phyloP scores from a whole-genome alignment of 192 early-diverging fungal genomes.

The Coemansia sp. region DNA sequence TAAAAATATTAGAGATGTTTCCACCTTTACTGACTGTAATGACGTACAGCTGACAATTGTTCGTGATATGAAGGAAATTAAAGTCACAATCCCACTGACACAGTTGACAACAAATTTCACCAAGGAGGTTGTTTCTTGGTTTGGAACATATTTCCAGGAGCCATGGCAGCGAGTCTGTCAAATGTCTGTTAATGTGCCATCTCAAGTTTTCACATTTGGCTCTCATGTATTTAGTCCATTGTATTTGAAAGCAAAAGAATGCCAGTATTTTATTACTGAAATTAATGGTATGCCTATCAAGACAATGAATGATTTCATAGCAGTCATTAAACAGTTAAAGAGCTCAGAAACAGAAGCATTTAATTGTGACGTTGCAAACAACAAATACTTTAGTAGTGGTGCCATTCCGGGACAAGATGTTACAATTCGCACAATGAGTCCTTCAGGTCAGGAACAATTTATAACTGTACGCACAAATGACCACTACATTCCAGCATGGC shows the following conservation, averaged over 20 bases:
- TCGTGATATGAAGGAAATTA: constrained; percentile 15
- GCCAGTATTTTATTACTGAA: constrained; percentile 20
- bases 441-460: constrained; percentile 18
- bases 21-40: constrained; percentile 10
- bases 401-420: constrained; percentile 28
- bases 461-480: constrained; percentile 28
- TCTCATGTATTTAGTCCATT: neutral
- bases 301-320: constrained; percentile 25
- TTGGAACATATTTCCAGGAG: constrained; percentile 29
- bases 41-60: constrained; percentile 25
- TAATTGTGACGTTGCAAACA: constrained; percentile 12
- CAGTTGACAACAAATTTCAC: constrained; percentile 11
- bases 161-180: constrained; percentile 19
- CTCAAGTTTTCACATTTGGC: constrained; percentile 17
- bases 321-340: constrained; percentile 9
- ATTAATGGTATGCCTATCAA: constrained; percentile 14
- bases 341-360: constrained; percentile 5
- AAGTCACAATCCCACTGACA: constrained; percentile 16
- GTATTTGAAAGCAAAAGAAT: neutral
- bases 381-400: constrained; percentile 8
- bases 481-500: constrained; percentile 35
- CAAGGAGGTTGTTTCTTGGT: constrained; percentile 25
- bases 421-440: constrained; percentile 11
- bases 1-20: constrained; percentile 19
- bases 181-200: constrained; percentile 11